Evolutionary conservation across 2,329 filamentous ascomycete genomes (phyloP).

Genomic region (Diaporthe velutina): DNA sequence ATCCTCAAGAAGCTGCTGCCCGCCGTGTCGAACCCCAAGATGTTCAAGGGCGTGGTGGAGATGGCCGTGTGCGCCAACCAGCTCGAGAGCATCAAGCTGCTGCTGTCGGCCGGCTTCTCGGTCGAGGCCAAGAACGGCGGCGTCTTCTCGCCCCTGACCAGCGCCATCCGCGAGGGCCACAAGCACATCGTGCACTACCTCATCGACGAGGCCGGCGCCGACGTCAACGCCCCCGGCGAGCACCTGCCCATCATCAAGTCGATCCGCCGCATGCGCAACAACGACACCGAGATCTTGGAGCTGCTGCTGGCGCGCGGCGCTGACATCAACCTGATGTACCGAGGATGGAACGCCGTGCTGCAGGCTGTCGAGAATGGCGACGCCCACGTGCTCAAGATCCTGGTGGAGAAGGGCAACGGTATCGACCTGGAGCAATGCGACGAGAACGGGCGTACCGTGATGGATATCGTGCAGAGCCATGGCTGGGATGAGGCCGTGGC

Average conservation of each 20-base stretch:
- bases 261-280: constrained; percentile 68
- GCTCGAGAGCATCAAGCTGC: constrained; percentile 75
- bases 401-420: constrained; percentile 53
- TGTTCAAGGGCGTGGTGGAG: constrained; percentile 76
- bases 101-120: constrained; percentile 73
- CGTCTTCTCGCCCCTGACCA: constrained; percentile 78
- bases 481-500: constrained; percentile 70
- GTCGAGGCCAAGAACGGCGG: constrained; percentile 81
- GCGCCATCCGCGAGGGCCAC: constrained; percentile 73
- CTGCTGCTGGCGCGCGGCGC: constrained; percentile 73
- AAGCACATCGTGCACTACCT: constrained; percentile 73
- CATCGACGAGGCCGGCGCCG: constrained; percentile 71
- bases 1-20: constrained; percentile 72
- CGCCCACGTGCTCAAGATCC: constrained; percentile 62
- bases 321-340: constrained; percentile 76
- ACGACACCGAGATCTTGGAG: constrained; percentile 71
- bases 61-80: constrained; percentile 76
- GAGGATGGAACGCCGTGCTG: constrained; percentile 75
- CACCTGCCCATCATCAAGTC: constrained; percentile 80
- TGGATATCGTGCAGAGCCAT: constrained; percentile 69
- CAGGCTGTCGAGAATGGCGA: constrained; percentile 76
- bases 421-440: constrained; percentile 45
- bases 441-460: constrained; percentile 53
- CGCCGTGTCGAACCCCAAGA: constrained; percentile 68
- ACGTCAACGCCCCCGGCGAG: constrained; percentile 77